These are phyloP conservation scores for Sordariomycetes sp. DNA, from an alignment of 2,329 filamentous ascomycete genomes.

Conservation along the genomic window DNA sequence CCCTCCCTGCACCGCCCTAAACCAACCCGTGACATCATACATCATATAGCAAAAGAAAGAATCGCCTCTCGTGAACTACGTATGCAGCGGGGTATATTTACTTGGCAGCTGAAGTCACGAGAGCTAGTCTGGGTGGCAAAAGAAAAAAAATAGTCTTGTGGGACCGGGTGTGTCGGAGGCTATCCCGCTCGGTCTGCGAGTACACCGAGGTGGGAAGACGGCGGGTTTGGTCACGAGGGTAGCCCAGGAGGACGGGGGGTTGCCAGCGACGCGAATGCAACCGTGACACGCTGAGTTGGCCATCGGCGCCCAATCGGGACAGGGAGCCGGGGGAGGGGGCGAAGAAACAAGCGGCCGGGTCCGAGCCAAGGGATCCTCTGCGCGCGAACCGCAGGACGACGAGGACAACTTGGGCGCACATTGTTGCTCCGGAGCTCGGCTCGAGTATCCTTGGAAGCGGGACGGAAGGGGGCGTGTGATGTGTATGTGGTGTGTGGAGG, in stretches of 20 bases:
- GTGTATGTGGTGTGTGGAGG: neutral
- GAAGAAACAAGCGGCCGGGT: neutral
- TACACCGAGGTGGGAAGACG: neutral
- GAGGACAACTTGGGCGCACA: neutral
- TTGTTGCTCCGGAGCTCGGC: neutral
- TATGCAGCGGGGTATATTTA: neutral
- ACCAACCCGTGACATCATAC: neutral
- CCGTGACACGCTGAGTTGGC: neutral
- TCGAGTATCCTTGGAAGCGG: neutral
- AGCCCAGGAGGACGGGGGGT: neutral
- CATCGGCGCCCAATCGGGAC: neutral
- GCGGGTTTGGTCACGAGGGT: neutral
- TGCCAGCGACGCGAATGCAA: neutral
- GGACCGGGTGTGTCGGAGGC: too few relatives aligned
- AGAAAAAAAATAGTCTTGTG: too few relatives aligned
- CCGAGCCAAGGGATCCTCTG: neutral
- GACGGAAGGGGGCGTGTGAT: neutral
- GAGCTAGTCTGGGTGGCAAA: too few relatives aligned
- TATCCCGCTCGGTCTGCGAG: neutral
- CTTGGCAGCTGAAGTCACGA: too few relatives aligned
- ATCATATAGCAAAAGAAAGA: neutral
- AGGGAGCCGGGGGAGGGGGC: neutral
- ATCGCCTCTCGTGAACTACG: neutral
- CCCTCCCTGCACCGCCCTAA: neutral
- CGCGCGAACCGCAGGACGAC: neutral